Evolutionary conservation across 768 basidiomycete genomes (phyloP).

Genomic region (Coprinopsis cinerea): DNA sequence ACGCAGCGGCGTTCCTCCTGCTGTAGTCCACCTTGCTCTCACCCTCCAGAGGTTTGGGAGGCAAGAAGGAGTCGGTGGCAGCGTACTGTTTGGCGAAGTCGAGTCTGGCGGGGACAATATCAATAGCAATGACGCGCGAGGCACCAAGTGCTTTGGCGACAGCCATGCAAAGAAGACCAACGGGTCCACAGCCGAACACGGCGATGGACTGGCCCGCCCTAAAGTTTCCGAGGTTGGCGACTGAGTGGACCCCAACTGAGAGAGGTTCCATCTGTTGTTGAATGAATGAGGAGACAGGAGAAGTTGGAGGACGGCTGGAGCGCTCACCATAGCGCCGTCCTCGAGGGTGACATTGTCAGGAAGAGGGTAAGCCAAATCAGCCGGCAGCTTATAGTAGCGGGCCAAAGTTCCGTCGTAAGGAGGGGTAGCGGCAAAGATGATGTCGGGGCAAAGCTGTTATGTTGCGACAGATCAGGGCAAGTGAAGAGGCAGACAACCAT

Average conservation of each 20-base stretch:
- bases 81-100: conserved; percentile 84
- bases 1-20: conserved; percentile 56
- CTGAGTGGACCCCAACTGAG: conserved; percentile 87
- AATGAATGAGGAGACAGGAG: background rate
- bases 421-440: conserved; percentile 89
- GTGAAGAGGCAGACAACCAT: background rate
- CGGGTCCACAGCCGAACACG: conserved; percentile 86
- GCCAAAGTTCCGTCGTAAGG: conserved; percentile 88
- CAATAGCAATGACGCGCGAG: conserved; percentile 76
- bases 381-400: conserved; percentile 82
- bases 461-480: conserved; percentile 24
- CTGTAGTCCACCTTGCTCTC: conserved; percentile 72
- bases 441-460: conserved; percentile 75
- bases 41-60: conserved; percentile 50
- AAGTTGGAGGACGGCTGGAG: background rate
- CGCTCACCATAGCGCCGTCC: conserved; percentile 85
- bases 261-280: conserved; percentile 80
- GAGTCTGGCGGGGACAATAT: conserved; percentile 69
- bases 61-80: conserved; percentile 71
- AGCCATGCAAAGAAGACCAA: conserved; percentile 88
- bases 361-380: conserved; percentile 77
- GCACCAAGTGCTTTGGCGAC: conserved; percentile 95
- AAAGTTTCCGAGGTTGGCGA: conserved; percentile 69
- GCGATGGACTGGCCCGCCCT: conserved; percentile 70
- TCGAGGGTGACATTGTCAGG: conserved; percentile 83